phyloP scores from a whole-genome alignment of 2,329 filamentous ascomycete genomes.

The Aspergillus ustus region DNA sequence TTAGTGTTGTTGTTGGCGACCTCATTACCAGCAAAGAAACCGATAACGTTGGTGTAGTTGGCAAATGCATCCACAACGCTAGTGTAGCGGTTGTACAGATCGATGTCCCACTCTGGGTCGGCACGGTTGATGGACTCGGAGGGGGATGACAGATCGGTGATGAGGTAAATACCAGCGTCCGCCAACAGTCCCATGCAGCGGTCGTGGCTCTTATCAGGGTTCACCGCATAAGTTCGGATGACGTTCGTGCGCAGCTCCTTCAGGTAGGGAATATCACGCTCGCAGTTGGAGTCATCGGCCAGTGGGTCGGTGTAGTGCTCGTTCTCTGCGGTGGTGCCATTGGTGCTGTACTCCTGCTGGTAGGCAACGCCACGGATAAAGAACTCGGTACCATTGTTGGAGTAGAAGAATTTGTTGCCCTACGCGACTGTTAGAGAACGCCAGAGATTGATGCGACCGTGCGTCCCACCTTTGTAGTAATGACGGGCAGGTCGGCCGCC shows the following conservation, averaged over 20 bases:
- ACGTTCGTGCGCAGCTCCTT: constrained; percentile 81
- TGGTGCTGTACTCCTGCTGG: constrained; percentile 66
- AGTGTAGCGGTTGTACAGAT: constrained; percentile 80
- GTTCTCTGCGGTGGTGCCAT: constrained; percentile 41
- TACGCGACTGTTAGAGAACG: constrained; percentile 35
- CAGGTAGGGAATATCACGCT: constrained; percentile 84
- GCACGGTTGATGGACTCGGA: constrained; percentile 82
- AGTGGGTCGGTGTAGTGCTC: constrained; percentile 79
- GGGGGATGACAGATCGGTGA: constrained; percentile 88
- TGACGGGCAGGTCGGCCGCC: constrained; percentile 58
- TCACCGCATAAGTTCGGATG: constrained; percentile 92
- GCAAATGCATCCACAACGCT: constrained; percentile 79
- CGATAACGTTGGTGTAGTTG: constrained; percentile 87
- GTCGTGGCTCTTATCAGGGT: constrained; percentile 77
- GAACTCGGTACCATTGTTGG: constrained; percentile 77
- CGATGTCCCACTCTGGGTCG: constrained; percentile 75
- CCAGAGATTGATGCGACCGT: constrained; percentile 1
- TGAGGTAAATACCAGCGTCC: constrained; percentile 89
- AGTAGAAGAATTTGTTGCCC: constrained; percentile 88
- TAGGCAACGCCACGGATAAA: constrained; percentile 95
- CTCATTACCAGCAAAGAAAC: constrained; percentile 99
- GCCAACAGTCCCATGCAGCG: constrained; percentile 83
- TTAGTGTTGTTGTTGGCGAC: constrained; percentile 89
- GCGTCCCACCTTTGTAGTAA: constrained; percentile 66
- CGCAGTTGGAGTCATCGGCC: constrained; percentile 71